phyloP scores from a whole-genome alignment of 2,329 filamentous ascomycete genomes.

The Claviceps monticola region DNA sequence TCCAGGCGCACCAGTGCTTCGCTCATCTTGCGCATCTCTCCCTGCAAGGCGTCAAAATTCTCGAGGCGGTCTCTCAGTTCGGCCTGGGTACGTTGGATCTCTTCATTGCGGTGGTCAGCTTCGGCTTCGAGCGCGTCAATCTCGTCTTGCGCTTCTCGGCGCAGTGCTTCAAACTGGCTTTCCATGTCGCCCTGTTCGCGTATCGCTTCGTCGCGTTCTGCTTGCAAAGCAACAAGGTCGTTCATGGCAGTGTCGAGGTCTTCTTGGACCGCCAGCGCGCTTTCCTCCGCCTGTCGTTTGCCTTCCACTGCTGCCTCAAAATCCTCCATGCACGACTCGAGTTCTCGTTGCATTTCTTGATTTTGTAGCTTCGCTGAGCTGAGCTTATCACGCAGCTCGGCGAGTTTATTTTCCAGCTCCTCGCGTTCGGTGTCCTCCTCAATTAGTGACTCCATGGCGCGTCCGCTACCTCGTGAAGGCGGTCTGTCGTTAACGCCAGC shows the following conservation, averaged over 20 bases:
- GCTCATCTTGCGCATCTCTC: slow-evolving; percentile 85
- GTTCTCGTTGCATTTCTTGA: slow-evolving; percentile 71
- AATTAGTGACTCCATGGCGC: slow-evolving; percentile 45
- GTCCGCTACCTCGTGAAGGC: slow-evolving; percentile 58
- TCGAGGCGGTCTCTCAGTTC: slow-evolving; percentile 68
- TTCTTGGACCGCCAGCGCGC: slow-evolving; percentile 53
- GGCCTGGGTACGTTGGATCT: slow-evolving; percentile 53
- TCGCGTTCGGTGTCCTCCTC: slow-evolving; percentile 69
- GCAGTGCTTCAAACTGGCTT: slow-evolving; percentile 44
- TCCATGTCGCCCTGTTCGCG: slow-evolving; percentile 48
- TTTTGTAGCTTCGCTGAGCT: slow-evolving; percentile 80
- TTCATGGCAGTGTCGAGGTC: slow-evolving; percentile 69
- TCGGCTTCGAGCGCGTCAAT: slow-evolving; percentile 57
- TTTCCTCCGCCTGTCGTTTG: slow-evolving; percentile 45
- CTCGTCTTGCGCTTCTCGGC: slow-evolving; percentile 51
- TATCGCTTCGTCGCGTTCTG: slow-evolving; percentile 76
- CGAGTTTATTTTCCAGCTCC: slow-evolving; percentile 71
- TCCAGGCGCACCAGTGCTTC: slow-evolving; percentile 77
- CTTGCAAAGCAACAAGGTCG: slow-evolving; percentile 64
- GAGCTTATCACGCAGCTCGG: slow-evolving; percentile 71
- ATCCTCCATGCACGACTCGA: slow-evolving; percentile 67
- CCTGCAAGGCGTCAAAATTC: slow-evolving; percentile 81
- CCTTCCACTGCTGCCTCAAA: slow-evolving; percentile 58
- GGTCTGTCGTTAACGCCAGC: slow-evolving; percentile 56
- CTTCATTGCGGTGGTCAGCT: slow-evolving; percentile 56